Base-by-base conservation (phyloP, 148 eudicot species). In the Spergularia bocconei region DNA sequence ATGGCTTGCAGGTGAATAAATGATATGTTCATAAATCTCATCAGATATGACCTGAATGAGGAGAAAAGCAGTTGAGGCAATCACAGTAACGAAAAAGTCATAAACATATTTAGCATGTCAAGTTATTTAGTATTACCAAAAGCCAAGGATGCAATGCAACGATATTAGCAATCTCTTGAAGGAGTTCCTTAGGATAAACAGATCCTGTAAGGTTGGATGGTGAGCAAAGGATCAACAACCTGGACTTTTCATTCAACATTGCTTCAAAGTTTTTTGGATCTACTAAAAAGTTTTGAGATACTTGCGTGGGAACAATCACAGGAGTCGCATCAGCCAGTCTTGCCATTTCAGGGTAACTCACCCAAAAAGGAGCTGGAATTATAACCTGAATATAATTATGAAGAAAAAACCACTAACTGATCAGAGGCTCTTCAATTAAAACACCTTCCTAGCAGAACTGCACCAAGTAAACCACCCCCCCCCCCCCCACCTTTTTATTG, bases 321-420 rank as follows among this genome's bases (percentile, higher is more conserved):
- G 98, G 93, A 54, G 83, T 88, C 15, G 96, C 98, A 84, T 94
- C 96, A 53, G 98, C 98, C 72, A 94, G 70, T 76, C 96, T 87
- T 75, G 96, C 98, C 88, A 94, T 94, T 77, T 94, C 97, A 19
- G 97, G 93, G 87, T 90, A 94, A 85, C 96, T 94, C 53, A 94
- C 96, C 96, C 96, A 94, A 76, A 72, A 91, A 20, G 97, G 97
- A 82, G 97, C 96, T 51, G 96, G 98, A 80, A 91, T 91, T 61
- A 94, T 73, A 14, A 94, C 98, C 98, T 94, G 85, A 68, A 72
- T 63, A 79, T 47, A 77, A 53, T 38, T n/a, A 78, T 39, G 12
- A 56, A 70, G 53, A 2, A 44, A 44, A 68, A 78, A 65, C 59
- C 13, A 63, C 16, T 53, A n/a, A 72, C 25, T 29, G 16, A 36